A percentile compares a stretch with the other conserved stretches of the same genome.
Conservation (phyloP, 495 filamentous ascomycete species). For the Xylaria curta region DNA sequence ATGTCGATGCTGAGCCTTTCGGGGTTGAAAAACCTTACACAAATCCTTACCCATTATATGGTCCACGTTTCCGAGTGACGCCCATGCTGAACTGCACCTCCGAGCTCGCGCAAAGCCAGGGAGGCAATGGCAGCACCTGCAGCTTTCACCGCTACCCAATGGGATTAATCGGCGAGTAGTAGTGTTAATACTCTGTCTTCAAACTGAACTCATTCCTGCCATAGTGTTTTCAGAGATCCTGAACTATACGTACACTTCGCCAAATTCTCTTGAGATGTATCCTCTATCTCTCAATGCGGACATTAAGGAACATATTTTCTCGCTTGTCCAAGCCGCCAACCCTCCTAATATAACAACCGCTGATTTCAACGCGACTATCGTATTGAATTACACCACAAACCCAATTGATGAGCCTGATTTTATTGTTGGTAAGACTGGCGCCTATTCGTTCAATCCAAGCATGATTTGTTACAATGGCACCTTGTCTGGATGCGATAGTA, state of each 20-base stretch:
- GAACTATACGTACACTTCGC: constrained; percentile 12
- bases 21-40: not conserved
- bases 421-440: not conserved
- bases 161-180: constrained; percentile 16
- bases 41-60: constrained; percentile 3
- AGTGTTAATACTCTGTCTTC: not conserved
- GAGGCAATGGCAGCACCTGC: constrained; percentile 9
- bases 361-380: constrained; percentile 10
- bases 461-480: constrained; percentile 10
- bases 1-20: constrained; percentile 5
- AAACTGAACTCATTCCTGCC: not conserved
- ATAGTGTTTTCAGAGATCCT: constrained; percentile 3
- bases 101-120: constrained; percentile 10
- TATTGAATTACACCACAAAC: constrained; percentile 11
- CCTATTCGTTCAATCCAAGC: not conserved
- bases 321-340: constrained; percentile 8
- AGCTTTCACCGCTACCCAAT: constrained; percentile 11
- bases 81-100: constrained; percentile 11
- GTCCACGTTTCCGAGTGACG: not conserved
- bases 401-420: constrained; percentile 13
- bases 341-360: constrained; percentile 14
- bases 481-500: constrained; percentile 11
- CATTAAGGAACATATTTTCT: not conserved
- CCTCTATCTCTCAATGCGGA: not conserved
- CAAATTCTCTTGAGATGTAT: not conserved